These are phyloP conservation scores for Mucor piriformis DNA, from an alignment of 371 early-diverging fungal species.

Conservation along the genomic window DNA sequence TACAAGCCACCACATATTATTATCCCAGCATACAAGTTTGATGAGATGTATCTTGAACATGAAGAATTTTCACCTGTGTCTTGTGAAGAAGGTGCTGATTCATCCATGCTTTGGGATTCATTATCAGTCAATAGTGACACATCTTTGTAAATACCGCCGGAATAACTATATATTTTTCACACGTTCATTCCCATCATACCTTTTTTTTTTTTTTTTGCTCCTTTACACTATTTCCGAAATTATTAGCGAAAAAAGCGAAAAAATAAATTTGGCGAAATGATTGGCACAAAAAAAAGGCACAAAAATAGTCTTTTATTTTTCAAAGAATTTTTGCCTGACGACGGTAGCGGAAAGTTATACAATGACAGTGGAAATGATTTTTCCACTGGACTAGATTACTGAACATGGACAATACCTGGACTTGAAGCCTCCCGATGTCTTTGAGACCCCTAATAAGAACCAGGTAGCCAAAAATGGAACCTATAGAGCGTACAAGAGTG, in stretches of 20 bases:
- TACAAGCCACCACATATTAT: conserved; percentile 24
- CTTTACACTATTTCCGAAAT: no score
- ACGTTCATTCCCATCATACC: background rate
- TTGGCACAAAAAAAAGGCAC: no score
- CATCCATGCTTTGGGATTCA: conserved; percentile 8
- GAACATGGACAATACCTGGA: background rate
- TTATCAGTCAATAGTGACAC: background rate
- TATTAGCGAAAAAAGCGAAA: no score
- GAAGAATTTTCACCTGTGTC: conserved; percentile 30
- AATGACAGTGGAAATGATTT: background rate
- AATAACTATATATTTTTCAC: background rate
- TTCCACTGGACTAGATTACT: background rate
- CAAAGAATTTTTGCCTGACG: background rate
- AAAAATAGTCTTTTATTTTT: no score
- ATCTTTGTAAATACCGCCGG: conserved; percentile 1
- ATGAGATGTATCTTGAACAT: conserved; percentile 18
- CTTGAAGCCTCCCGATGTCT: background rate
- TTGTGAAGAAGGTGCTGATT: conserved; percentile 4
- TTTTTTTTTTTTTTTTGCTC: no score
- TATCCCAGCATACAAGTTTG: conserved; percentile 21
- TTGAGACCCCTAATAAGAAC: background rate
- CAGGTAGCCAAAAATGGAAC: no score
- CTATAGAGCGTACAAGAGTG: background rate
- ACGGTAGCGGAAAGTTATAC: conserved; percentile 5
- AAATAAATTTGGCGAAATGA: no score